Evolutionary conservation across 768 basidiomycete species (phyloP).

Genomic region (Termitomyces sp.): DNA sequence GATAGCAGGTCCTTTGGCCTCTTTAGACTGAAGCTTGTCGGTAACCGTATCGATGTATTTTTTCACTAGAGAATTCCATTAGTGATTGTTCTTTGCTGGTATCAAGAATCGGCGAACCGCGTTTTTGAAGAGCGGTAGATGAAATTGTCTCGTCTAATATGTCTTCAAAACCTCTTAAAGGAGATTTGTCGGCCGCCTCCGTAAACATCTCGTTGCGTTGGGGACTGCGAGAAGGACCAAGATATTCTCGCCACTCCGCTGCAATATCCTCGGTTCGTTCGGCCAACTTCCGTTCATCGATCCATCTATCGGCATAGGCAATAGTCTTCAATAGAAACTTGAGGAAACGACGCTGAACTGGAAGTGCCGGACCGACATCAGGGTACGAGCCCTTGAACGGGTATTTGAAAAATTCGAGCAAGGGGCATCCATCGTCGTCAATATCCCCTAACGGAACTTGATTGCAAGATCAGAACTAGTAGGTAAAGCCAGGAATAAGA

Average conservation of each 20-base stretch:
- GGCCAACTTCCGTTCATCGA: background rate
- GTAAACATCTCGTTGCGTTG: background rate
- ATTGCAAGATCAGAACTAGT: background rate
- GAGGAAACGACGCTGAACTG: background rate
- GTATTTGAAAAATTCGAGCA: too few relatives aligned
- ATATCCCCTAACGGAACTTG: background rate
- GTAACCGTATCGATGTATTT: background rate
- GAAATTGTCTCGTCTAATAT: background rate
- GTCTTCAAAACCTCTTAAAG: background rate
- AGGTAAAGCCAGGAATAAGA: too few relatives aligned
- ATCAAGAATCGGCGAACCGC: too few relatives aligned
- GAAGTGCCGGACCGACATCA: background rate
- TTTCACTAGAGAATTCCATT: background rate
- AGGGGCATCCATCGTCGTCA: too few relatives aligned
- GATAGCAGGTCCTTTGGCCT: background rate
- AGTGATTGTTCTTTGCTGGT: background rate
- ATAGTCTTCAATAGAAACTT: background rate
- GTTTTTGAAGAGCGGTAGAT: too few relatives aligned
- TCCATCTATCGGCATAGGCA: background rate
- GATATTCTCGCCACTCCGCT: background rate
- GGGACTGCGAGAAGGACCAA: background rate
- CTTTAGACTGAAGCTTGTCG: background rate
- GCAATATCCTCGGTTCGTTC: background rate
- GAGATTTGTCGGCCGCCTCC: too few relatives aligned
- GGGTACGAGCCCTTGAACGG: too few relatives aligned